Conservation (phyloP, 345 rosid genomes). For the Nasturtium officinale region DNA sequence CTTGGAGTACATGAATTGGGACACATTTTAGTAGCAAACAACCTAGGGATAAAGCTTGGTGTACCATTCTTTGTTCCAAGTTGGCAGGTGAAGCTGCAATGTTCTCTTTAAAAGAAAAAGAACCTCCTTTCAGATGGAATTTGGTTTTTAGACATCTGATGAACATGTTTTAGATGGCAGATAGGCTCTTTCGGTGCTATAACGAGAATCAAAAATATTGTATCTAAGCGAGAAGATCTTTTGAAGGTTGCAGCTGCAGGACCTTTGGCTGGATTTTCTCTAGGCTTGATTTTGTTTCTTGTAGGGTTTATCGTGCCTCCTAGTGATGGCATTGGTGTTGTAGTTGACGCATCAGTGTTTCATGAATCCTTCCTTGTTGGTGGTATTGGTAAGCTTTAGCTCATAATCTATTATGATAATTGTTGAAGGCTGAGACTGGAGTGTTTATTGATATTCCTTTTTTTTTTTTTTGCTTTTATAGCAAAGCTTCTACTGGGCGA, state of each 20-base stretch:
- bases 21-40: conserved; percentile 72
- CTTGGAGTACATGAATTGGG: conserved; percentile 81
- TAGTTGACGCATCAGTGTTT: conserved; percentile 90
- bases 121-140: conserved; percentile 12
- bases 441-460: conserved; percentile 1
- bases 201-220: conserved; percentile 81
- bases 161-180: conserved; percentile 67
- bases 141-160: conserved; percentile 31
- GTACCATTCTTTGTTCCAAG: conserved; percentile 96
- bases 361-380: conserved; percentile 91
- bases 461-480: conserved; percentile 31
- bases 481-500: conserved; percentile 90
- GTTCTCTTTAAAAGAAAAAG: conserved; percentile 14
- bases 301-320: conserved; percentile 88
- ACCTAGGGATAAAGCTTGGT: conserved; percentile 70
- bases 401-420: neutral
- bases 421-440: conserved; percentile 11
- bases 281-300: conserved; percentile 77
- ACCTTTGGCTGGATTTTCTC: conserved; percentile 88
- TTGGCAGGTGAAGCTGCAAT: conserved; percentile 76
- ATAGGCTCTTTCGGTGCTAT: conserved; percentile 98
- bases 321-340: conserved; percentile 76
- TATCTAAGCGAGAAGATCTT: conserved; percentile 85
- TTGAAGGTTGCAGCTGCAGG: conserved; percentile 91
- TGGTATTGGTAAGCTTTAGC: conserved; percentile 69